Percentiles rank a stretch among this genome's conserved stretches.
These are phyloP conservation scores for Penicillium brevicompactum DNA, from an alignment of 2,329 filamentous ascomycete species.

Conservation along the genomic window DNA sequence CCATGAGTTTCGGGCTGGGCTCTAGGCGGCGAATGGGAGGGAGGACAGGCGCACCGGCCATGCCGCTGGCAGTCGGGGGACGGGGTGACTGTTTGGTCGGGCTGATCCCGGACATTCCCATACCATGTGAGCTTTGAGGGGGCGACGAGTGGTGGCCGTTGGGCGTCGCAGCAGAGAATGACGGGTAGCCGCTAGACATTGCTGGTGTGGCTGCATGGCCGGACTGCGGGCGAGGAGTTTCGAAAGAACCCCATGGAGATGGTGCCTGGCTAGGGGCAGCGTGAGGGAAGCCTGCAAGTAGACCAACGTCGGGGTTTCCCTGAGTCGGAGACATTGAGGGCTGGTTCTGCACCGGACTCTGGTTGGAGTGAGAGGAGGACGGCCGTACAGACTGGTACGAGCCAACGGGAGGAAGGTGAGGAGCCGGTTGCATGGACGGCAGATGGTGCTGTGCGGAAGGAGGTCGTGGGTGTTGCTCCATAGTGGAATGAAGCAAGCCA, in stretches of 20 bases:
- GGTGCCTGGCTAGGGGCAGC: constrained; percentile 31
- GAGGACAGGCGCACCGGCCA: constrained; percentile 39
- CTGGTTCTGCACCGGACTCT: constrained; percentile 44
- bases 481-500: constrained; percentile 28
- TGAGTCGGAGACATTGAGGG: constrained; percentile 53
- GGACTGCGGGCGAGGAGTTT: constrained; percentile 33
- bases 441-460: constrained; percentile 20
- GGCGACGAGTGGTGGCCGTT: constrained; percentile 38
- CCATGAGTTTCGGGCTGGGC: constrained; percentile 49
- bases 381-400: constrained; percentile 42
- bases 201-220: constrained; percentile 32
- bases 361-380: constrained; percentile 45
- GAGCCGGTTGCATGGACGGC: constrained; percentile 31
- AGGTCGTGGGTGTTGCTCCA: constrained; percentile 26
- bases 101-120: constrained; percentile 47
- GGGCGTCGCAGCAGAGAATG: constrained; percentile 36
- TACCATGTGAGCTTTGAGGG: constrained; percentile 39
- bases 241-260: constrained; percentile 36
- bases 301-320: constrained; percentile 51
- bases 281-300: constrained; percentile 47
- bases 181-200: constrained; percentile 32
- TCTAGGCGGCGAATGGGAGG: constrained; percentile 45
- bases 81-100: constrained; percentile 50
- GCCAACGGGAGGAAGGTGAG: constrained; percentile 32
- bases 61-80: constrained; percentile 36